Conservation (phyloP, 1,284 basidiomycete genomes). For the Mycosarcoma mackinlayi region DNA sequence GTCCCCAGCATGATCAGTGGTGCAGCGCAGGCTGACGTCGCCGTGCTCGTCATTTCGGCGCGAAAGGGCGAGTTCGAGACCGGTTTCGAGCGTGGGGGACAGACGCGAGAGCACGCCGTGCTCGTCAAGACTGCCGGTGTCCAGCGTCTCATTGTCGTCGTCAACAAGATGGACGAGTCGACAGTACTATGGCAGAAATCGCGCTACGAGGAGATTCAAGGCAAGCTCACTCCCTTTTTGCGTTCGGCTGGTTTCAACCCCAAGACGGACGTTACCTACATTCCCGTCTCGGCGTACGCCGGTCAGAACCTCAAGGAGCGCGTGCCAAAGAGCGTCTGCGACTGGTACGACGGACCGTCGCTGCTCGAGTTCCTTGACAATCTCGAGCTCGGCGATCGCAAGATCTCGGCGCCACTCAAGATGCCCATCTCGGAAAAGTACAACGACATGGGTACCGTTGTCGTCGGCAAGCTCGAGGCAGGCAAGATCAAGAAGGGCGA, state of each 20-base stretch:
- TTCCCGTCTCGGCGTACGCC: conserved; percentile 66
- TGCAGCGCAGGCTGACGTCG: conserved; percentile 67
- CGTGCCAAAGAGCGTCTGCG: conserved; percentile 56
- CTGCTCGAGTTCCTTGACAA: conserved; percentile 63
- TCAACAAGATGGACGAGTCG: conserved; percentile 69
- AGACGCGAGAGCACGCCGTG: conserved; percentile 68
- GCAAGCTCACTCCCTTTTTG: conserved; percentile 66
- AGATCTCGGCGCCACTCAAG: conserved; percentile 65
- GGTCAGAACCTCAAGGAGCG: conserved; percentile 67
- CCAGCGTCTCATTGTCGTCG: conserved; percentile 65
- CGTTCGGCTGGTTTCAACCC: conserved; percentile 65
- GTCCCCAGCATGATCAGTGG: conserved; percentile 68
- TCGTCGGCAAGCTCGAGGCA: conserved; percentile 67
- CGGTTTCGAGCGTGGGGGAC: conserved; percentile 66
- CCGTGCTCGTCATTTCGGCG: conserved; percentile 67
- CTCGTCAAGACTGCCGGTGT: conserved; percentile 68
- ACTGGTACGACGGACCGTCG: conserved; percentile 64
- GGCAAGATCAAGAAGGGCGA: conserved; percentile 66
- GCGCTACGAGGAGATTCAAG: conserved; percentile 65
- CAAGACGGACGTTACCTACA: conserved; percentile 66
- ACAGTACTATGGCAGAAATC: conserved; percentile 65
- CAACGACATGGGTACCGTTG: conserved; percentile 67
- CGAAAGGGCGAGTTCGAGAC: conserved; percentile 67
- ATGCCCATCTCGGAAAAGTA: conserved; percentile 68
- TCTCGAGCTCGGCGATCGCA: conserved; percentile 63